These are phyloP conservation scores for Guadua angustifolia DNA, from an alignment of 176 grass and related monocot genomes.

Conservation along the genomic window DNA sequence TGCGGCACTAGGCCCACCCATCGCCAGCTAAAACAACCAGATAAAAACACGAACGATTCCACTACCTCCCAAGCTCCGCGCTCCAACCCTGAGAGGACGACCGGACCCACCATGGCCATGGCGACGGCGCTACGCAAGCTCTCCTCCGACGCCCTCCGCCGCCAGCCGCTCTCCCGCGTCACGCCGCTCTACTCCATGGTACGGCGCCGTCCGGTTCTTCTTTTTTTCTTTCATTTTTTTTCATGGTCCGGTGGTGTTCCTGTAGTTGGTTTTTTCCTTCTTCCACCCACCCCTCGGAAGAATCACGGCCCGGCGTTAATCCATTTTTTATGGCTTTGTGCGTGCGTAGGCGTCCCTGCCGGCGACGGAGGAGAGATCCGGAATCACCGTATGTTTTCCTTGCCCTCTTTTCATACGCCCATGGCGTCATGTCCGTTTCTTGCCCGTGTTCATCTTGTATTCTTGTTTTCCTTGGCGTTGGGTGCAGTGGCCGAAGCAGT, in stretches of 20 bases:
- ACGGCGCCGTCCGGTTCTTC: conserved; percentile 6
- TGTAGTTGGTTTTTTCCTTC: background rate
- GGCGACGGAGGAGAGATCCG: conserved; percentile 71
- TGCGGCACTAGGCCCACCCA: background rate
- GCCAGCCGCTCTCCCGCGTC: conserved; percentile 59
- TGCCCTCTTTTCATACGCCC: background rate
- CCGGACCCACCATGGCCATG: conserved; percentile 73
- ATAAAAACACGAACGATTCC: conserved; percentile 29
- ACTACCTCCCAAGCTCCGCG: conserved; percentile 42
- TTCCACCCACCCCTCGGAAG: background rate
- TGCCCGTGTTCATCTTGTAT: background rate
- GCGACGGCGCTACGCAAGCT: conserved; percentile 75
- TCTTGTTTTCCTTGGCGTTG: background rate
- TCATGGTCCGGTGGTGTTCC: background rate
- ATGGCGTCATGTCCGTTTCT: background rate
- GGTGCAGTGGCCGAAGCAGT: conserved; percentile 85
- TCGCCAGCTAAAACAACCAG: conserved; percentile 30
- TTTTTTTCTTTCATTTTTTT: background rate
- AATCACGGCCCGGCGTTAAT: conserved; percentile 7
- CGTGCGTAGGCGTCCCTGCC: conserved; percentile 60
- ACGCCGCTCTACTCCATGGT: conserved; percentile 68
- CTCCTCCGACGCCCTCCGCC: conserved; percentile 48
- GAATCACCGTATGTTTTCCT: conserved; percentile 51
- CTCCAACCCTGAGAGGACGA: conserved; percentile 16
- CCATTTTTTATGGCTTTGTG: conserved; percentile 12